These are phyloP conservation scores for Apiotrichum siamense DNA, from an alignment of 1,284 basidiomycete genomes.

Conservation along the genomic window DNA sequence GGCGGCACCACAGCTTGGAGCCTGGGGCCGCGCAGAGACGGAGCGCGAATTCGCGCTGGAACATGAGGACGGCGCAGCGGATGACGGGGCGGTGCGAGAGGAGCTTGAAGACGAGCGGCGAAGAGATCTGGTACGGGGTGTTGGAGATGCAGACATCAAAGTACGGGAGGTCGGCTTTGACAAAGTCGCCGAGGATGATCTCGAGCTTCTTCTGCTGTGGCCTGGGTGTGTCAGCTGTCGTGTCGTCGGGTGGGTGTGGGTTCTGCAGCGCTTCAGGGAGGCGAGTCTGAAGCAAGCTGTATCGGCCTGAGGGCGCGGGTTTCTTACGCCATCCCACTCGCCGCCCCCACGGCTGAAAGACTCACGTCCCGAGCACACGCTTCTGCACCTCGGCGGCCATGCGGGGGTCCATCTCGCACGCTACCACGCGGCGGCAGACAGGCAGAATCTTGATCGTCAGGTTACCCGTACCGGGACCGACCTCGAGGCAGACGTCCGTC, in stretches of 20 bases:
- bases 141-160: slow-evolving; percentile 99
- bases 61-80: slow-evolving; percentile 96
- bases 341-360: slow-evolving; percentile 31
- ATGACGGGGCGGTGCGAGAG: slow-evolving; percentile 93
- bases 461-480: slow-evolving; percentile 98
- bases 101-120: slow-evolving; percentile 92
- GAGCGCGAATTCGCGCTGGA: slow-evolving; percentile 95
- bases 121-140: slow-evolving; percentile 97
- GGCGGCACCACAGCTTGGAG: slow-evolving; percentile 83
- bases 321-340: not conserved
- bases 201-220: slow-evolving; percentile 92
- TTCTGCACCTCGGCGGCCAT: slow-evolving; percentile 98
- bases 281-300: too few relatives aligned
- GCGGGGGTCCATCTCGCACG: slow-evolving; percentile 97
- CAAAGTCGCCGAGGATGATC: slow-evolving; percentile 92
- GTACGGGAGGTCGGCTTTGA: slow-evolving; percentile 93
- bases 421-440: slow-evolving; percentile 84
- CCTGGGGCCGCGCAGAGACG: slow-evolving; percentile 83
- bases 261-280: too few relatives aligned
- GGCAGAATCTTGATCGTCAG: slow-evolving; percentile 91
- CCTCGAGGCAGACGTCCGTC: slow-evolving; percentile 93
- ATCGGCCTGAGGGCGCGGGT: not conserved
- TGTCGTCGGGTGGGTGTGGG: too few relatives aligned
- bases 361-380: slow-evolving; percentile 95
- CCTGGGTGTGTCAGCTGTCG: slow-evolving; percentile 49